These are phyloP conservation scores for Rhodotorula sp. DNA, from an alignment of 1,284 basidiomycete species.

Conservation along the genomic window DNA sequence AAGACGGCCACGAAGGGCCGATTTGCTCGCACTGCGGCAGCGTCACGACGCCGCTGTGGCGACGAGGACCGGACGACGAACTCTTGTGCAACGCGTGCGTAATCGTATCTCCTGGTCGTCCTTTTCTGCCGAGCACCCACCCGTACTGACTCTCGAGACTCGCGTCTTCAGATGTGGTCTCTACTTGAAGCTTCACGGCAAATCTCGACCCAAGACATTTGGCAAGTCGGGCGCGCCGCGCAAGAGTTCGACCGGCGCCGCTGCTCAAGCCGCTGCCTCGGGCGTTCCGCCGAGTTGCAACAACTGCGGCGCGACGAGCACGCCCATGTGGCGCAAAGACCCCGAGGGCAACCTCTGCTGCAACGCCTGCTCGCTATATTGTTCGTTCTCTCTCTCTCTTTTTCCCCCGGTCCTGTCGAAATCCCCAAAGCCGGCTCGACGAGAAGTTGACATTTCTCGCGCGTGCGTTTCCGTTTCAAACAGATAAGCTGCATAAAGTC, in stretches of 20 bases:
- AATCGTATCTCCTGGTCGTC: too few species aligned
- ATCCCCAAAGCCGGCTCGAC: too few species aligned
- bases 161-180: constrained; percentile 32
- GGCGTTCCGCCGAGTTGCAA: constrained; percentile 34
- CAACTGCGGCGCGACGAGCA: constrained; percentile 40
- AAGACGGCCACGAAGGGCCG: constrained; percentile 31
- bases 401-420: not conserved
- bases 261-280: constrained; percentile 36
- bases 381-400: constrained; percentile 8
- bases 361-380: constrained; percentile 42
- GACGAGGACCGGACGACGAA: constrained; percentile 40
- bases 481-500: constrained; percentile 41
- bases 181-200: constrained; percentile 40
- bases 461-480: not conserved
- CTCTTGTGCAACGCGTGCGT: constrained; percentile 42
- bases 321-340: constrained; percentile 42
- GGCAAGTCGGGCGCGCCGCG: constrained; percentile 28
- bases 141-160: not conserved
- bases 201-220: constrained; percentile 37
- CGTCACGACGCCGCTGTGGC: constrained; percentile 41
- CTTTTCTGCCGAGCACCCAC: too few species aligned
- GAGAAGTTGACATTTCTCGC: not conserved
- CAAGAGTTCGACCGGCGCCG: constrained; percentile 27
- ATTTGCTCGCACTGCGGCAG: constrained; percentile 37
- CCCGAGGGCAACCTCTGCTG: constrained; percentile 33